Percentiles rank a stretch among this genome's conserved stretches.
phyloP scores from a whole-genome alignment of 2,329 filamentous ascomycete genomes.

The Nigrograna mackinnonii region DNA sequence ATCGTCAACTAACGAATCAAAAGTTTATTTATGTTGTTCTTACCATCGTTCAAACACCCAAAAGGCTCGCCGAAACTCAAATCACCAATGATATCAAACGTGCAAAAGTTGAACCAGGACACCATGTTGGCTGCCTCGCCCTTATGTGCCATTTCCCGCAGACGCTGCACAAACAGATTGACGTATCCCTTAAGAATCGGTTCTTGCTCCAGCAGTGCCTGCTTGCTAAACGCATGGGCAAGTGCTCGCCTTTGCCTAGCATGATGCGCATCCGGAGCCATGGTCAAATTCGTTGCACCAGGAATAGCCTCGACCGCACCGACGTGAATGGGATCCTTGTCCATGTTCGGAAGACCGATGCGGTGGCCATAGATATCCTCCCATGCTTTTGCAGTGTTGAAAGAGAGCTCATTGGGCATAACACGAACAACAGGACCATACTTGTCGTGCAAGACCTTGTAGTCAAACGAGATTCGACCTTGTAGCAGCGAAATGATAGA shows the following conservation, averaged over 20 bases:
- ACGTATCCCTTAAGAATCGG: conserved; percentile 45
- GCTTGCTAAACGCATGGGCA: conserved; percentile 45
- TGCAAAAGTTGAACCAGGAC: conserved; percentile 37
- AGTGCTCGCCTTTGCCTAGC: conserved; percentile 42
- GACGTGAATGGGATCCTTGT: conserved; percentile 39
- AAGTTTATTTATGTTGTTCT: not conserved
- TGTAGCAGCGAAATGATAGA: conserved; percentile 27
- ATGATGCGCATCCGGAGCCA: conserved; percentile 44
- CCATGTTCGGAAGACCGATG: conserved; percentile 33
- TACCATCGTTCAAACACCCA: conserved; percentile 33
- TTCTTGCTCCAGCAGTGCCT: conserved; percentile 44
- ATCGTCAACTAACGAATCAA: not conserved
- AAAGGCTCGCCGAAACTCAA: conserved; percentile 36
- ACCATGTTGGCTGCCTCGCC: conserved; percentile 34
- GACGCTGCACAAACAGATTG: conserved; percentile 41
- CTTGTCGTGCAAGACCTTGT: conserved; percentile 32
- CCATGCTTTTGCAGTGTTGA: conserved; percentile 35
- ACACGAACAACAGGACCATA: conserved; percentile 39
- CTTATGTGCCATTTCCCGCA: conserved; percentile 37
- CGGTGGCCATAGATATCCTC: conserved; percentile 39
- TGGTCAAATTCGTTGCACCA: conserved; percentile 40
- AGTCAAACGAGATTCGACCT: conserved; percentile 33
- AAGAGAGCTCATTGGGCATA: conserved; percentile 37
- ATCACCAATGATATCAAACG: conserved; percentile 38
- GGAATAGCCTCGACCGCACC: conserved; percentile 38